These are phyloP conservation scores for Trichoderma sp. DNA, from an alignment of 2,329 filamentous ascomycete genomes.

Conservation along the genomic window DNA sequence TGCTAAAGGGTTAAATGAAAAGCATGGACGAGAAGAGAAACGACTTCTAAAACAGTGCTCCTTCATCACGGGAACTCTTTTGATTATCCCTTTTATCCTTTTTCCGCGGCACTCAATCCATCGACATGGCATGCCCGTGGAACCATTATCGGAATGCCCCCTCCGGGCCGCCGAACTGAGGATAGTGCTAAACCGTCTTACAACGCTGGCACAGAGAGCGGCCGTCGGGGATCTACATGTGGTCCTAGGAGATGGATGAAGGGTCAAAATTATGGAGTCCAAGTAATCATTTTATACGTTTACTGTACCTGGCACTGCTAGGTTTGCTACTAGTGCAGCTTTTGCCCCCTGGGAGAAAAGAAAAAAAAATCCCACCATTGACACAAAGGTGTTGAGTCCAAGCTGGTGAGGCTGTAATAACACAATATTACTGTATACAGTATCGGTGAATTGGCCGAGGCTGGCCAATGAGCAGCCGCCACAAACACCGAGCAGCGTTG, in stretches of 20 bases:
- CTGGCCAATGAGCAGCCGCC: background rate
- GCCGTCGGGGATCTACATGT: background rate
- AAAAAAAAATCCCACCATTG: background rate
- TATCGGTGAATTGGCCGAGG: constrained; percentile 3
- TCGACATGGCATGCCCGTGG: too few species aligned
- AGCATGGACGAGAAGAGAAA: background rate
- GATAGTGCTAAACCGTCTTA: background rate
- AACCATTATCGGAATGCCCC: too few species aligned
- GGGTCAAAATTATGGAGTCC: background rate
- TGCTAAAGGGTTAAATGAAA: background rate
- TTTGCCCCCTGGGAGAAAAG: too few species aligned
- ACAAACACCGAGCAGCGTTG: background rate
- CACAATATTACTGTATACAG: too few species aligned
- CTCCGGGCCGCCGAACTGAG: background rate
- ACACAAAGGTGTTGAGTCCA: background rate
- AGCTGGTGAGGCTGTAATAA: too few species aligned
- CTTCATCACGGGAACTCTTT: background rate
- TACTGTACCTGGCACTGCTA: background rate
- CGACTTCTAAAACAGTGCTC: background rate
- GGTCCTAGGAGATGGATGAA: background rate
- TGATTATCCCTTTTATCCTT: background rate
- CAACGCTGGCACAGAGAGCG: background rate
- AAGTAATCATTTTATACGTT: background rate
- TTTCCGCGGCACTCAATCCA: background rate
- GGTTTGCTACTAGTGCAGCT: background rate